These are phyloP conservation scores for Erysimum cheiranthoides DNA, from an alignment of 345 rosid genomes.

Conservation along the genomic window DNA sequence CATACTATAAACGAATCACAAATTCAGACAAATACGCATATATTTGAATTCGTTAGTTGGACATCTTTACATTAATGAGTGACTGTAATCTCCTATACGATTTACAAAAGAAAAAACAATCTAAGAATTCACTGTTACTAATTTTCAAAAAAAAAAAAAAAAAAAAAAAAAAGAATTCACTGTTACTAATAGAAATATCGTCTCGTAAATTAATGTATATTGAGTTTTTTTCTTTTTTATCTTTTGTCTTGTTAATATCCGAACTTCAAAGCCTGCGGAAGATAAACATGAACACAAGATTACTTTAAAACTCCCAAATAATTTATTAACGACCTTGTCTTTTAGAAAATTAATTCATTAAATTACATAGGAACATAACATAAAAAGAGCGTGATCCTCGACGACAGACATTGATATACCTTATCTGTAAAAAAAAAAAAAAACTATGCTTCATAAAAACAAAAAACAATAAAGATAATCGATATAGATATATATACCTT, in stretches of 20 bases:
- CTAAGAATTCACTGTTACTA: background rate
- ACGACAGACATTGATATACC: background rate
- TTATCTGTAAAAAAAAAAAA: constrained; percentile 15
- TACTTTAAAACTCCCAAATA: background rate
- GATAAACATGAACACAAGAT: constrained; percentile 24
- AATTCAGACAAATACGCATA: background rate
- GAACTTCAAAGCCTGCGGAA: constrained; percentile 3
- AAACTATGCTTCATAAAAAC: background rate
- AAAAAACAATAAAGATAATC: background rate
- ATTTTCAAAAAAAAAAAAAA: too few species aligned
- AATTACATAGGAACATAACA: background rate
- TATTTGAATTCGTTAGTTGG: background rate
- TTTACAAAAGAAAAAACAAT: background rate
- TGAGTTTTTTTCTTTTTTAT: background rate
- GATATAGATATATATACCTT: constrained; percentile 9
- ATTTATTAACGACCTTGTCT: background rate
- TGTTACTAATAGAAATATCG: background rate
- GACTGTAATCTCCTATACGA: background rate
- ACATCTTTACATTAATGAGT: constrained; percentile 6
- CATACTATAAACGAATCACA: background rate
- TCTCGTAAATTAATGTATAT: constrained; percentile 5
- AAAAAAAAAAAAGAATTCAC: too few species aligned
- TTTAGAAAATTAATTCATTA: background rate
- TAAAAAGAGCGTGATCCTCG: constrained; percentile 25
- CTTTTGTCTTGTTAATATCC: background rate